These are phyloP conservation scores for Venturia asperata DNA, from an alignment of 2,329 filamentous ascomycete genomes.

Conservation along the genomic window DNA sequence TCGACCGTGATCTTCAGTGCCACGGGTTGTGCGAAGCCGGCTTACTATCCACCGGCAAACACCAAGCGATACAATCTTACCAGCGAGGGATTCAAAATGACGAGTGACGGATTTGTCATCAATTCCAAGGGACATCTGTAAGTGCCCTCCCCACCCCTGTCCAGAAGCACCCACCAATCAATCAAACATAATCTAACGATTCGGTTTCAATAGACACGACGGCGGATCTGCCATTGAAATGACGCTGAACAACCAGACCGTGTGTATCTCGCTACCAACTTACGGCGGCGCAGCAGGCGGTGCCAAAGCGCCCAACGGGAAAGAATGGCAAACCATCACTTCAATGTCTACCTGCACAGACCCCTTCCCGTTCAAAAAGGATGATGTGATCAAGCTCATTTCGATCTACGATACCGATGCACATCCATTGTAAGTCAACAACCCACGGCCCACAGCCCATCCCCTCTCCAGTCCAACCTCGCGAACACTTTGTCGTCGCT, in stretches of 20 bases:
- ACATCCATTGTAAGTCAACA: constrained; percentile 16
- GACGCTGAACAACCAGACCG: constrained; percentile 7
- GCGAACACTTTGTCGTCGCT: background rate
- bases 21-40: constrained; percentile 12
- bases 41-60: constrained; percentile 6
- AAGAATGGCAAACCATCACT: constrained; percentile 18
- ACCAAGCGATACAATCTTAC: constrained; percentile 12
- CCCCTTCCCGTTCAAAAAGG: constrained; percentile 14
- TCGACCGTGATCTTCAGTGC: constrained; percentile 19
- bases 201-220: background rate
- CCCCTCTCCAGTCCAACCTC: background rate
- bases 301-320: background rate
- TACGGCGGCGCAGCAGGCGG: constrained; percentile 11
- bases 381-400: constrained; percentile 12
- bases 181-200: background rate
- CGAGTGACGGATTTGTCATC: constrained; percentile 3
- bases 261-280: constrained; percentile 1
- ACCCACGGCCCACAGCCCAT: background rate
- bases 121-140: constrained; percentile 14
- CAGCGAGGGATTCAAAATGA: constrained; percentile 15
- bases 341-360: constrained; percentile 9
- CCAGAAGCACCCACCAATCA: background rate
- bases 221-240: constrained; percentile 10
- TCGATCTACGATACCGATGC: constrained; percentile 5
- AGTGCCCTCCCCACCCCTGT: background rate